A percentile compares a stretch with the other conserved stretches of the same genome.
phyloP scores from a whole-genome alignment of 495 filamentous ascomycete genomes.

The Viridothelium virens region DNA sequence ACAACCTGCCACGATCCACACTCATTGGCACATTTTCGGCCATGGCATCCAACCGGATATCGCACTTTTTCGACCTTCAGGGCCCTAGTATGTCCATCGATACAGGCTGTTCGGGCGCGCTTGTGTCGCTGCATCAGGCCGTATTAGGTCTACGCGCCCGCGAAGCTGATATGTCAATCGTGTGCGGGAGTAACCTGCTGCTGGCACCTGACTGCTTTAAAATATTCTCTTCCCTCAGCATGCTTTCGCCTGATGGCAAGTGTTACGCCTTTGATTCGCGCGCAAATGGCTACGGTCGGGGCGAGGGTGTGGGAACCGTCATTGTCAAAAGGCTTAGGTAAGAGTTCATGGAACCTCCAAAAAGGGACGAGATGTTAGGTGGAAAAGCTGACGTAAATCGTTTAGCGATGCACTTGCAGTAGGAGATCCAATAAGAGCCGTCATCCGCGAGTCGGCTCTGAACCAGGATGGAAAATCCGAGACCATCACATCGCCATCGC shows the following conservation, averaged over 20 bases:
- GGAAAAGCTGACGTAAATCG: neutral
- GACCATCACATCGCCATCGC: neutral
- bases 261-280: slow-evolving; percentile 15
- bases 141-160: neutral
- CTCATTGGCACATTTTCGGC: slow-evolving; percentile 37
- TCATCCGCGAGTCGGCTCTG: slow-evolving; percentile 9
- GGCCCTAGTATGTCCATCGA: slow-evolving; percentile 45
- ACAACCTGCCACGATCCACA: neutral
- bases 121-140: slow-evolving; percentile 13
- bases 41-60: slow-evolving; percentile 37
- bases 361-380: neutral
- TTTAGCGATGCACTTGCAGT: neutral
- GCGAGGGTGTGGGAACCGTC: slow-evolving; percentile 34
- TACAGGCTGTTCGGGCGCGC: slow-evolving; percentile 44
- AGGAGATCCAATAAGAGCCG: neutral
- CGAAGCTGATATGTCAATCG: slow-evolving; percentile 8
- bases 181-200: neutral
- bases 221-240: neutral
- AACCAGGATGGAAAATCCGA: neutral
- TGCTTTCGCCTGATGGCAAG: neutral
- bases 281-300: slow-evolving; percentile 34
- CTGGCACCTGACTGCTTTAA: neutral
- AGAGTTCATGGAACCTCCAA: neutral
- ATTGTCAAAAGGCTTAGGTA: slow-evolving; percentile 24
- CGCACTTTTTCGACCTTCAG: slow-evolving; percentile 43